A percentile compares a stretch with the other conserved stretches of the same genome.
These are phyloP conservation scores for Berkeleyomyces basicola DNA, from an alignment of 2,329 filamentous ascomycete species.

Conservation along the genomic window DNA sequence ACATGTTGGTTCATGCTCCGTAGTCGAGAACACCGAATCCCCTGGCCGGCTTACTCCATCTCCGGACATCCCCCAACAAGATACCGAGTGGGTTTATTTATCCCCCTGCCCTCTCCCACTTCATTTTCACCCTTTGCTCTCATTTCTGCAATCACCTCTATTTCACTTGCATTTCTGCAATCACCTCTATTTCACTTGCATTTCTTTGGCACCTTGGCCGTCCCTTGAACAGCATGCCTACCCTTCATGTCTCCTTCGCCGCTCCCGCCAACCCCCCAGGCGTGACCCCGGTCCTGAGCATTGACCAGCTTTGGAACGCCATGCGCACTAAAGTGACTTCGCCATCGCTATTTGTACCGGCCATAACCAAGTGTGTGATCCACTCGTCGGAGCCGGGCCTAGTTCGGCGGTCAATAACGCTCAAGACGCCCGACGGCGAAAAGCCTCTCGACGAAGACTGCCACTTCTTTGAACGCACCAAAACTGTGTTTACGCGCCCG, in stretches of 20 bases:
- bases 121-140: no score
- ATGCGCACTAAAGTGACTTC: constrained; percentile 19
- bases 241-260: constrained; percentile 17
- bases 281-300: constrained; percentile 16
- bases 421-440: constrained; percentile 12
- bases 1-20: no score
- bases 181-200: no score
- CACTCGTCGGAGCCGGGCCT: constrained; percentile 10
- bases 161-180: no score
- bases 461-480: constrained; percentile 18
- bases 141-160: no score
- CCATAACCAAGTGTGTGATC: constrained; percentile 15
- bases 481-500: constrained; percentile 20
- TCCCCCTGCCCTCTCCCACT: no score
- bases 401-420: constrained; percentile 16
- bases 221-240: background rate
- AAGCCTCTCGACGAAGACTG: constrained; percentile 19
- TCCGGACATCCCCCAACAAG: no score
- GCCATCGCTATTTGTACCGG: constrained; percentile 19
- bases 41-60: no score
- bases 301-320: constrained; percentile 19
- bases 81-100: no score
- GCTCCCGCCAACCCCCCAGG: constrained; percentile 19
- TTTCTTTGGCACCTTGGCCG: no score
- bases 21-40: no score